phyloP scores from a whole-genome alignment of 2,329 filamentous ascomycete species.

The Ceratocystis diversiconidia region DNA sequence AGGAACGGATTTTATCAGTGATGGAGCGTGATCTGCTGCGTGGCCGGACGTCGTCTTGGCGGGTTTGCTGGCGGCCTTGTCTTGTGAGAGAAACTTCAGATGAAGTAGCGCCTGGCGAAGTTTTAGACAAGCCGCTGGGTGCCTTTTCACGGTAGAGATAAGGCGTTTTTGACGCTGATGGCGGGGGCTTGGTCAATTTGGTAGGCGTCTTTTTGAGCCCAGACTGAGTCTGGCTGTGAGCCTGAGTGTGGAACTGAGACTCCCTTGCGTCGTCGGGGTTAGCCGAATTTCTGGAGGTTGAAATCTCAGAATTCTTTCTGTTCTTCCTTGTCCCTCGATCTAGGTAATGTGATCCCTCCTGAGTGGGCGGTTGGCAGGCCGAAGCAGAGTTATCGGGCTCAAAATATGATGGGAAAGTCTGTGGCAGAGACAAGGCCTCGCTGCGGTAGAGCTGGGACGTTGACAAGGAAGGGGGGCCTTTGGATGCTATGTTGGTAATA shows the following conservation, averaged over 20 bases:
- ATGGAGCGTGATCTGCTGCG: slow-evolving; percentile 16
- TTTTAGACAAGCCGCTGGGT: neutral
- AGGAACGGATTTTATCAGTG: slow-evolving; percentile 13
- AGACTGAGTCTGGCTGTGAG: slow-evolving; percentile 1
- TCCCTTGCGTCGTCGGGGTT: neutral
- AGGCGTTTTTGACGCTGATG: slow-evolving; percentile 17
- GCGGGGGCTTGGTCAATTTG: slow-evolving; percentile 15
- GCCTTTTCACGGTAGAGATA: slow-evolving; percentile 15
- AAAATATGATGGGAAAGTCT: neutral
- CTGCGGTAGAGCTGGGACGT: neutral
- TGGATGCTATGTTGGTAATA: neutral
- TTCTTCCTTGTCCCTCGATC: neutral
- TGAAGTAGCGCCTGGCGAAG: neutral
- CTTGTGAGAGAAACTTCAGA: neutral
- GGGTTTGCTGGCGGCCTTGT: neutral
- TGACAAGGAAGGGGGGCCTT: neutral
- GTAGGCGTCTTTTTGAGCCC: neutral
- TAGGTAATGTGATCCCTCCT: neutral
- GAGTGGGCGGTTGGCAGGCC: slow-evolving; percentile 3
- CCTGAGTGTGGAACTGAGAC: neutral
- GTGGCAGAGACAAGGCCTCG: neutral
- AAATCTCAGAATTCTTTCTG: neutral
- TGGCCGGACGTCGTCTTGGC: slow-evolving; percentile 4
- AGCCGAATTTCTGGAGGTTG: neutral
- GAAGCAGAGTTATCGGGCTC: slow-evolving; percentile 1